A percentile compares a stretch with the other conserved stretches of the same genome.
These are phyloP conservation scores for Whalleya microplaca DNA, from an alignment of 2,329 filamentous ascomycete species.

Conservation along the genomic window DNA sequence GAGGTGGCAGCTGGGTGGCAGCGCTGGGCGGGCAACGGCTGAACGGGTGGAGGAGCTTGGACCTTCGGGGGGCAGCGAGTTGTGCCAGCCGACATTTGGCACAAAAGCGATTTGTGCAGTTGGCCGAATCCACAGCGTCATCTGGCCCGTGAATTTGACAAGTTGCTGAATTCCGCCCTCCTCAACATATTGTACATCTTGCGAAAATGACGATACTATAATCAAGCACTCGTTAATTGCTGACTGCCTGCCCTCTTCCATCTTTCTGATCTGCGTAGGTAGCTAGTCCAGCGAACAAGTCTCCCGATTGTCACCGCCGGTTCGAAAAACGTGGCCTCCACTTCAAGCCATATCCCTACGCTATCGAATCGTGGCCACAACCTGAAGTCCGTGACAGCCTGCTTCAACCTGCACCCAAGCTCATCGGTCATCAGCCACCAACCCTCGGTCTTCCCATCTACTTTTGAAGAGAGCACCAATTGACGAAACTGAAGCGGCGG, in stretches of 20 bases:
- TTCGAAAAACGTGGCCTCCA: conserved; percentile 28
- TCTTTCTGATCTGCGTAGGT: conserved; percentile 1
- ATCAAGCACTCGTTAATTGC: neutral
- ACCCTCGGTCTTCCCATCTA: conserved; percentile 2
- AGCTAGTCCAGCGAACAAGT: neutral
- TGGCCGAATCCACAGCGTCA: conserved; percentile 29
- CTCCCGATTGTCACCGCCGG: conserved; percentile 3
- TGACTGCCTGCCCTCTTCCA: neutral
- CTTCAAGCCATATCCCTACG: conserved; percentile 5
- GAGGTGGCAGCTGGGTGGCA: neutral
- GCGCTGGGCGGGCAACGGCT: no score
- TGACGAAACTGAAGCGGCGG: conserved; percentile 4
- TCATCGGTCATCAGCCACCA: neutral
- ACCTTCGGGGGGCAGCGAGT: neutral
- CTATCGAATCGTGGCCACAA: conserved; percentile 25
- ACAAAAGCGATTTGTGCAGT: neutral
- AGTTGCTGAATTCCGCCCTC: conserved; percentile 23
- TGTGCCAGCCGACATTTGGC: neutral
- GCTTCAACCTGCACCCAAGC: neutral
- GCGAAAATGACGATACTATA: conserved; percentile 18
- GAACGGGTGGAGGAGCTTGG: neutral
- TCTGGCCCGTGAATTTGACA: conserved; percentile 26
- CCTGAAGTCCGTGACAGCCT: conserved; percentile 1
- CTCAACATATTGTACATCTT: conserved; percentile 7
- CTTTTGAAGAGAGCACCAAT: conserved; percentile 2